Base-by-base conservation (phyloP, 2,329 filamentous ascomycete genomes). In the Diplodia corticola region DNA sequence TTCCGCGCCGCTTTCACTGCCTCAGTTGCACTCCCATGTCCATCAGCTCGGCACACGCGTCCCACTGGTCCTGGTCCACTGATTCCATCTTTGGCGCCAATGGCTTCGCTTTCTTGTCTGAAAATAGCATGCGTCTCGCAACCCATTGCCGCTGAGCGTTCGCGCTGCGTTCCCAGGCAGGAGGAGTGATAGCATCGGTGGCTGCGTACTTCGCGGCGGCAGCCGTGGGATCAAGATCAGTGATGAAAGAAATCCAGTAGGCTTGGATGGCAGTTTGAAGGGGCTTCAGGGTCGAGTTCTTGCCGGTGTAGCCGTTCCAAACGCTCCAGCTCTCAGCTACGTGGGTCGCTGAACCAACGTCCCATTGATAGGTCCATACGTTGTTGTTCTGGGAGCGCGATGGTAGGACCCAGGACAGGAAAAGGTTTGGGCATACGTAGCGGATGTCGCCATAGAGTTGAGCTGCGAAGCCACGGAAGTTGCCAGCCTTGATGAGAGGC, bases 351-450 rank as follows among this genome's bases (percentile, higher is more conserved):
- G 77, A 73, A 13, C 75, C 78, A 1, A 84, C 80, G 51, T 84
- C 81, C 76, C 80, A 84, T 0, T 81, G 76, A 68, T 84, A 84
- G 51, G 80, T 79, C 79, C 81, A 84, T 6, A 78, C 76, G 1
- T 69, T 72, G 5, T 73, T 69, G 22, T 72, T 72, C 1, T 51
- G 61, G 1, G 77, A 73, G 59, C 73, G 69, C 0, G 73, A 70
- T 5, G 72, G 70, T 4, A 59, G 44, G 3, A 44, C 22, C 53
- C 51, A 65, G n/a, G 59, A 40, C 55, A 84, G 78, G 51, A 76
- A 75, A 51, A 82, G 78, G 1, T 77, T 78, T 0, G 80, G 80
- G 63, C 82, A 84, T 30, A 74, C 79, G 69, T 84, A 84, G 1
- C 82, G 84, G 7, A 82, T 74, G 65, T 85, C 82, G 4, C 84